A percentile compares a stretch with the other conserved stretches of the same genome.
These are phyloP conservation scores for Linnemannia elongata DNA, from an alignment of 192 early-diverging fungal genomes.

Conservation along the genomic window DNA sequence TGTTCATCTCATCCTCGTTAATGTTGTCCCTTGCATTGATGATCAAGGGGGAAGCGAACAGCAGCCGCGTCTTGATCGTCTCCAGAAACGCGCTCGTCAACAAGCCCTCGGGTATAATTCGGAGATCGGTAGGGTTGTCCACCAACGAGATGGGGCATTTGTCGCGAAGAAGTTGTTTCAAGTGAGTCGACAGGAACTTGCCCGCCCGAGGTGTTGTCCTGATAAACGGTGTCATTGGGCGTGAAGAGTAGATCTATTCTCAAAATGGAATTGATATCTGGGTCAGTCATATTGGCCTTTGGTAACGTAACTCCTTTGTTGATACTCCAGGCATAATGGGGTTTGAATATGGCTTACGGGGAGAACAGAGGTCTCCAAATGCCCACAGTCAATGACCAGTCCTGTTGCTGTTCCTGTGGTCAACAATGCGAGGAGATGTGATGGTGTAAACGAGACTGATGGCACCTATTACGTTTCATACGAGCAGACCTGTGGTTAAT, in stretches of 20 bases:
- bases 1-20: constrained; percentile 59
- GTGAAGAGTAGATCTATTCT: constrained; percentile 73
- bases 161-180: constrained; percentile 73
- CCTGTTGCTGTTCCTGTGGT: constrained; percentile 83
- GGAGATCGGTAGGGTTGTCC: constrained; percentile 53
- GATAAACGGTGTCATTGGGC: constrained; percentile 76
- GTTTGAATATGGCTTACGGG: constrained; percentile 70
- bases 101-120: constrained; percentile 59
- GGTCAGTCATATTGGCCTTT: constrained; percentile 16
- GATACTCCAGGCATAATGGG: too few species aligned
- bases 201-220: constrained; percentile 77
- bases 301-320: neutral
- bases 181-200: constrained; percentile 66
- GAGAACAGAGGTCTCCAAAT: constrained; percentile 79
- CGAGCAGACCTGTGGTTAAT: neutral
- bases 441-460: constrained; percentile 80
- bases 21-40: constrained; percentile 53
- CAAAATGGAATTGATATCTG: neutral
- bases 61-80: constrained; percentile 75
- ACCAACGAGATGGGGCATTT: constrained; percentile 58
- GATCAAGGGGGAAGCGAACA: constrained; percentile 70
- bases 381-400: constrained; percentile 89
- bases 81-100: constrained; percentile 70
- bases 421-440: constrained; percentile 78
- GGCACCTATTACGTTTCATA: constrained; percentile 68